Base-by-base conservation (phyloP, 1,284 basidiomycete genomes). In the Boletus putidus region DNA sequence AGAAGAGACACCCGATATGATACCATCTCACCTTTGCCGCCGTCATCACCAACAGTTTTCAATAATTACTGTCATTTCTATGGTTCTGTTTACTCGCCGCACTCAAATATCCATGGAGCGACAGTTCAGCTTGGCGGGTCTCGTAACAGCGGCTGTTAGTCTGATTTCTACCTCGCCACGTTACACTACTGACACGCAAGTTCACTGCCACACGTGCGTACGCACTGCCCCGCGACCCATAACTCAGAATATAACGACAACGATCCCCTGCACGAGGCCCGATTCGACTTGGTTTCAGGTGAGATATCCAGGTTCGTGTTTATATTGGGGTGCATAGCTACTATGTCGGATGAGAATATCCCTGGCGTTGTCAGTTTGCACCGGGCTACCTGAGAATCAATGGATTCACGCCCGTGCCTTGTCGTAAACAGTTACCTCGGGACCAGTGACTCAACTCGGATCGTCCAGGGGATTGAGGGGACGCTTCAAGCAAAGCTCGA, bases 131-230 rank as follows among this genome's bases (percentile, higher is more conserved):
- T 54, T 6, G 61, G 33, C 10, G 62, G 62, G 14, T 12, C 37
- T 3, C 21, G 21, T 15, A 60, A 60, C 44, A 55, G 53, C 7
- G 60, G 53, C 14, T 37, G 60, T 58, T 12, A 33, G 60, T 62
- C 31, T 31, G 33, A 47, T 36, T 21, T 18, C 23, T n/a, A 25
- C 7, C 40, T 21, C 4, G 11, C 8, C 21, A 23, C 21, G n/a
- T 25, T 39, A n/a, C 12, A 4, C 18, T 21, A n/a, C 40, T 56
- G 52, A 61, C 36, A 5, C 20, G 3, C 25, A n/a, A 25, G 18
- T 10, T 56, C 21, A 60, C n/a, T n/a, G n/a, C n/a, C n/a, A n/a
- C n/a, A n/a, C n/a, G n/a, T n/a, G n/a, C n/a, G n/a, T n/a, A n/a
- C n/a, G n/a, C n/a, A n/a, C n/a, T n/a, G n/a, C n/a, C n/a, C n/a